Conservation (phyloP, 2,329 filamentous ascomycete genomes). For the Aspergillus sergii region DNA sequence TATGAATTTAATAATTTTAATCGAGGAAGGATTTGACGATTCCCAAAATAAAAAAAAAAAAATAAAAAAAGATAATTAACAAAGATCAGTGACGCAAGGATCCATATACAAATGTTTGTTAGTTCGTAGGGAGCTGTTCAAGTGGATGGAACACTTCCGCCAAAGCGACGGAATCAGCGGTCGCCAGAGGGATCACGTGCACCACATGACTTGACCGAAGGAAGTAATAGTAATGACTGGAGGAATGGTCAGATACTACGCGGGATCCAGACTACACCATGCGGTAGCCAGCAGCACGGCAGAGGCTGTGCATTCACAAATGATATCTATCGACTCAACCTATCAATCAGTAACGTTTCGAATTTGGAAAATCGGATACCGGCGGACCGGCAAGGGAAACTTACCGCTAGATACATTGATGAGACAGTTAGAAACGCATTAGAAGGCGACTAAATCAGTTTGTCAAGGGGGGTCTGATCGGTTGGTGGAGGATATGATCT, state of each 20-base stretch:
- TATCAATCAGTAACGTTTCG: background rate
- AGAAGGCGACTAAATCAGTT: constrained; percentile 3
- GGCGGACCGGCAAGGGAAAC: constrained; percentile 4
- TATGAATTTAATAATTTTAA: background rate
- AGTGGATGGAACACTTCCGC: constrained; percentile 3
- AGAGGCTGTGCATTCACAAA: background rate
- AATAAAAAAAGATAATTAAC: background rate
- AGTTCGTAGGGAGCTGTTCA: background rate
- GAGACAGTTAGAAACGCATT: background rate
- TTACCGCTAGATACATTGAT: constrained; percentile 2
- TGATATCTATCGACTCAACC: background rate
- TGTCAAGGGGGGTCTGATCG: constrained; percentile 8
- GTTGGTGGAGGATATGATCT: constrained; percentile 8
- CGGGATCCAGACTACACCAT: background rate
- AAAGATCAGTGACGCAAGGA: background rate
- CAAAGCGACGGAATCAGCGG: constrained; percentile 1
- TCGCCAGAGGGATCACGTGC: constrained; percentile 2
- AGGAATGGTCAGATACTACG: constrained; percentile 3
- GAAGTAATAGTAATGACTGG: background rate
- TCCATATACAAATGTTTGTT: background rate
- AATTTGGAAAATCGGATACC: constrained; percentile 8
- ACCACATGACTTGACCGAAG: constrained; percentile 1
- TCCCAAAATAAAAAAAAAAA: background rate
- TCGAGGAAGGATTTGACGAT: background rate
- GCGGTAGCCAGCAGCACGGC: constrained; percentile 5